A percentile compares a stretch with the other conserved stretches of the same genome.
phyloP scores from a whole-genome alignment of 2,329 filamentous ascomycete genomes.

The Xylariomycetidae sp. region DNA sequence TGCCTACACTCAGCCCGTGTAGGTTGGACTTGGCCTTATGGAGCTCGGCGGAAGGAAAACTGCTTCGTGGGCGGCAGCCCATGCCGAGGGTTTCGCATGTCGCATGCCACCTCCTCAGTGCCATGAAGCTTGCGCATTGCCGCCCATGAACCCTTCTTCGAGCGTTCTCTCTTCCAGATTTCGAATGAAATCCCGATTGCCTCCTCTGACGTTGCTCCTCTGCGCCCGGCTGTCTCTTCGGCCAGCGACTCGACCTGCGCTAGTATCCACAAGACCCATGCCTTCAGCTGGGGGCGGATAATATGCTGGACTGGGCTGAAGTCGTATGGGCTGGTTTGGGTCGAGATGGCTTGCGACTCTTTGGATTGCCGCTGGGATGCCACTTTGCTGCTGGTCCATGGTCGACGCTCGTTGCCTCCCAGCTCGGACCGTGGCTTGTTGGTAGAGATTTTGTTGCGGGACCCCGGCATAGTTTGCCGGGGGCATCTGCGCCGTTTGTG shows the following conservation, averaged over 20 bases:
- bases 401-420: slow-evolving; percentile 87
- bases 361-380: slow-evolving; percentile 88
- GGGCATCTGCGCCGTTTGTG: slow-evolving; percentile 59
- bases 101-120: slow-evolving; percentile 49
- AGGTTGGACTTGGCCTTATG: no score
- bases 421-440: slow-evolving; percentile 70
- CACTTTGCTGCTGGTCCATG: slow-evolving; percentile 90
- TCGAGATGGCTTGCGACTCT: slow-evolving; percentile 94
- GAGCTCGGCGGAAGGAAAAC: neutral
- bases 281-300: slow-evolving; percentile 90
- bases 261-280: slow-evolving; percentile 57
- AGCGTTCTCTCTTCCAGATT: slow-evolving; percentile 90
- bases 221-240: slow-evolving; percentile 71
- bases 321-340: slow-evolving; percentile 83
- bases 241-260: slow-evolving; percentile 50
- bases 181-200: slow-evolving; percentile 86
- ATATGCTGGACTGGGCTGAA: slow-evolving; percentile 94
- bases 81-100: slow-evolving; percentile 4
- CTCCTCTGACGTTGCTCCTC: slow-evolving; percentile 43
- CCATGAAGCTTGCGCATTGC: slow-evolving; percentile 50
- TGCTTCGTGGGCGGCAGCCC: no score
- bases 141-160: slow-evolving; percentile 81
- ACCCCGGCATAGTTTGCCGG: slow-evolving; percentile 56
- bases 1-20: no score
- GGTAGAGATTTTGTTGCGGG: slow-evolving; percentile 55